Evolutionary conservation across 129 eudicot genomes (phyloP).

Genomic region (Smallanthus sonchifolius): DNA sequence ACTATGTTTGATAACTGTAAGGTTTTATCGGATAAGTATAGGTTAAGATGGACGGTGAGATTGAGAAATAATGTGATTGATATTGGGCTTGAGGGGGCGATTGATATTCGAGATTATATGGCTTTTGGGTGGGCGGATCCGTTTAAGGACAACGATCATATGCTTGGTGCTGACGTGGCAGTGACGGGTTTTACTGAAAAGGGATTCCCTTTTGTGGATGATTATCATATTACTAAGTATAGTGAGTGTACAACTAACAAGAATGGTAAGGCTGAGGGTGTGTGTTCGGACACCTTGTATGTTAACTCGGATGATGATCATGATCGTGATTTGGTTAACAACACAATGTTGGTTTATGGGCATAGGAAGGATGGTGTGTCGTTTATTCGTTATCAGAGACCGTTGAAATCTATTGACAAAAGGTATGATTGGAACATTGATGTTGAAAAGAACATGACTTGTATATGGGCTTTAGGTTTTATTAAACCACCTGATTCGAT

Average conservation of each 20-base stretch:
- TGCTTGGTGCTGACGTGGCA: conserved; percentile 80
- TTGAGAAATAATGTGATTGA: conserved; percentile 53
- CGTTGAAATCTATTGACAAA: conserved; percentile 47
- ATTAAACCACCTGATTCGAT: conserved; percentile 78
- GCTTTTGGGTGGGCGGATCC: conserved; percentile 94
- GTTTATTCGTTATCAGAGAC: conserved; percentile 67
- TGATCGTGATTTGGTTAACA: conserved; percentile 47
- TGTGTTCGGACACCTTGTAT: conserved; percentile 71
- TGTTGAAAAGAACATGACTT: conserved; percentile 51
- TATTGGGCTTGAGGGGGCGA: conserved; percentile 83
- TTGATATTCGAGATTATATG: conserved; percentile 58
- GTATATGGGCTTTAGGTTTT: conserved; percentile 87
- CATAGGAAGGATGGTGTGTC: conserved; percentile 95
- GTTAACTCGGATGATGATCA: conserved; percentile 22
- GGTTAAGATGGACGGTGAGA: conserved; percentile 79
- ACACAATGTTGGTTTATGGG: conserved; percentile 67
- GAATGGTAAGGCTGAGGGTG: conserved; percentile 57
- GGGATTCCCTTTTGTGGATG: conserved; percentile 75
- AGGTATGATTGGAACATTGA: conserved; percentile 63
- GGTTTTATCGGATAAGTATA: conserved; percentile 50
- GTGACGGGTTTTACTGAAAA: conserved; percentile 70
- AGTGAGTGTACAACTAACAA: conserved; percentile 59
- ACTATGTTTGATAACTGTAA: conserved; percentile 87
- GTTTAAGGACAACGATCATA: conserved; percentile 44
- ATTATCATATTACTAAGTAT: conserved; percentile 65